These are phyloP conservation scores for Cutaneotrichosporon curvatum DNA, from an alignment of 1,284 basidiomycete species.

Conservation along the genomic window DNA sequence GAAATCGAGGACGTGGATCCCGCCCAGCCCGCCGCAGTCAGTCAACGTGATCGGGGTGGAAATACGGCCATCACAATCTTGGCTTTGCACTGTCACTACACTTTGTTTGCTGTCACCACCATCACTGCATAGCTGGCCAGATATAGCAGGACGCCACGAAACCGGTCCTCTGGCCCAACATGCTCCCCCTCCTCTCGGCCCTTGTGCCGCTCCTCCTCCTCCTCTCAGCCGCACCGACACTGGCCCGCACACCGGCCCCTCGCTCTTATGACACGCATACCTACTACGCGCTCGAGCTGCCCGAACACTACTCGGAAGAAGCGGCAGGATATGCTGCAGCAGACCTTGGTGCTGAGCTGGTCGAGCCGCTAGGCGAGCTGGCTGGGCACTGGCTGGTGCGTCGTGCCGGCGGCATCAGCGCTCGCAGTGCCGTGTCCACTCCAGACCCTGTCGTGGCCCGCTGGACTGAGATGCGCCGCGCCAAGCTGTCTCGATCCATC, in stretches of 20 bases:
- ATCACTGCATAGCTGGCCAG: not conserved
- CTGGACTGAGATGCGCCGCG: slow-evolving; percentile 37
- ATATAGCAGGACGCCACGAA: too few relatives aligned
- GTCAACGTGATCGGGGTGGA: too few relatives aligned
- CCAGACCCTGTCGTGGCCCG: slow-evolving; percentile 49
- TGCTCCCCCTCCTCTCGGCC: slow-evolving; percentile 10
- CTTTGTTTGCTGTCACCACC: too few relatives aligned
- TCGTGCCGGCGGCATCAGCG: slow-evolving; percentile 21
- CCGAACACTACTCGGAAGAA: slow-evolving; percentile 51
- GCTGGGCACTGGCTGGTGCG: slow-evolving; percentile 79
- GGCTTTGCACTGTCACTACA: too few relatives aligned
- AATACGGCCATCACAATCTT: too few relatives aligned
- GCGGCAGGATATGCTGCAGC: slow-evolving; percentile 51
- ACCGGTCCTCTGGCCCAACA: not conserved
- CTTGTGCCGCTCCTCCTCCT: slow-evolving; percentile 19
- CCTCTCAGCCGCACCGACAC: not conserved
- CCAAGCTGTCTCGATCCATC: slow-evolving; percentile 53
- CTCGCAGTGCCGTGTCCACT: slow-evolving; percentile 18
- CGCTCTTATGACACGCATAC: slow-evolving; percentile 65
- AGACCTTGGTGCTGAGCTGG: slow-evolving; percentile 70
- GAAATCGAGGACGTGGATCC: too few relatives aligned
- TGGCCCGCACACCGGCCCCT: slow-evolving; percentile 5
- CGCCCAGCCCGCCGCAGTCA: too few relatives aligned
- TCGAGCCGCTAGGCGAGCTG: slow-evolving; percentile 82
- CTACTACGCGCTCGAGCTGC: slow-evolving; percentile 53